Conservation (phyloP, 2,329 filamentous ascomycete genomes). For the Nemania sp. region DNA sequence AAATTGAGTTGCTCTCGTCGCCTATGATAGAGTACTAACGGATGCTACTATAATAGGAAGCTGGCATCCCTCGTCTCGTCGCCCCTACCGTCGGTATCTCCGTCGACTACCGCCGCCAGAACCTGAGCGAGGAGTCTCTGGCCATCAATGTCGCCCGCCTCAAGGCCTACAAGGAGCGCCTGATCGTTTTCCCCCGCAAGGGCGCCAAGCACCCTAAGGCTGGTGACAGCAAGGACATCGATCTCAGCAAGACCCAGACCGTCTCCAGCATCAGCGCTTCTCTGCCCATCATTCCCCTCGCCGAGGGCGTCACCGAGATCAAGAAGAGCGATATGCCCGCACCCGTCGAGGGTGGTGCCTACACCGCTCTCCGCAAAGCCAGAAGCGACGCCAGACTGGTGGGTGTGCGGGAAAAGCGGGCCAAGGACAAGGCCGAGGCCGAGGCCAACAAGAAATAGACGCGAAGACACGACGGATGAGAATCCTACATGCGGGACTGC, state of each 20-base stretch:
- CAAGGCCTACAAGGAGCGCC: constrained; percentile 93
- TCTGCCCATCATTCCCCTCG: constrained; percentile 74
- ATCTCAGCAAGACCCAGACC: constrained; percentile 68
- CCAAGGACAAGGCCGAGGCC: constrained; percentile 83
- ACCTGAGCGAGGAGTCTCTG: constrained; percentile 94
- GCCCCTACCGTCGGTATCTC: constrained; percentile 96
- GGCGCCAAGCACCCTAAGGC: constrained; percentile 85
- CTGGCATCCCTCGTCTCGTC: constrained; percentile 90
- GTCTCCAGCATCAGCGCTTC: constrained; percentile 57
- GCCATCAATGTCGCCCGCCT: constrained; percentile 95
- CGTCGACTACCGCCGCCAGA: constrained; percentile 95
- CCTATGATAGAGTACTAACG: constrained; percentile 39
- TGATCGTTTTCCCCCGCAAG: constrained; percentile 98
- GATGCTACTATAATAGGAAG: constrained; percentile 64
- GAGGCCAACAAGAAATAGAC: constrained; percentile 84
- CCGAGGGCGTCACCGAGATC: constrained; percentile 71
- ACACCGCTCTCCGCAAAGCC: constrained; percentile 80
- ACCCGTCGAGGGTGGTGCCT: constrained; percentile 79
- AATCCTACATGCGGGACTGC: constrained; percentile 35
- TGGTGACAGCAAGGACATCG: constrained; percentile 82
- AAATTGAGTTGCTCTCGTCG: not conserved
- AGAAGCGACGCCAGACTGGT: constrained; percentile 80
- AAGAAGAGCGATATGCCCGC: constrained; percentile 80
- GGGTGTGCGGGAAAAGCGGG: constrained; percentile 91
- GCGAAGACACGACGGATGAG: constrained; percentile 28